Base-by-base conservation (phyloP, 2,329 filamentous ascomycete species). In the Colletotrichum zoysiae region DNA sequence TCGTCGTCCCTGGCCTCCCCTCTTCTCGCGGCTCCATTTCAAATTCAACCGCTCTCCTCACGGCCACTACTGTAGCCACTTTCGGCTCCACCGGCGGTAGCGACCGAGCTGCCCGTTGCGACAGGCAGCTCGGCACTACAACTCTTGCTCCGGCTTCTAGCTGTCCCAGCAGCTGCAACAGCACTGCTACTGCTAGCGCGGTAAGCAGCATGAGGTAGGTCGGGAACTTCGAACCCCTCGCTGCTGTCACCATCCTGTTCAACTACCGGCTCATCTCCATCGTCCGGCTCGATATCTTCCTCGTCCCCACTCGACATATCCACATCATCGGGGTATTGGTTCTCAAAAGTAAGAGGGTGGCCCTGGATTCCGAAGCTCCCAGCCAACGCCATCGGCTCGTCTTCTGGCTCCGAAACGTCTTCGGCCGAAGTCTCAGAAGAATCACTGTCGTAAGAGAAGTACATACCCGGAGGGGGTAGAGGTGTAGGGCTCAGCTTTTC, bases 381-480 rank as follows among this genome's bases (percentile, higher is more conserved):
- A 1, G 20, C n/a, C 78, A 78, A 20, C 79, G 62, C 23, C 77
- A 77, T 53, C 78, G 78, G 1, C 77, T 76, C 1, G 6, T 78
- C 77, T 11, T 79, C 78, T 3, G 75, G 74, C 0, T 81, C 78
- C 0, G 77, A 79, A 11, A 66, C 74, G 6, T 71, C 70, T 0
- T 81, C 81, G 4, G 79, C 77, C 0, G 75, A 65, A 9, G 77
- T 74, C 12, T 79, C 76, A 7, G 77, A 77, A 0, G 78, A 79
- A 56, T 84, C 84, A 12, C 81, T 77, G 71, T 84, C 86, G 55
- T 86, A 84, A 0, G 84, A 84, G 74, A 86, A 85, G 76, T 87
- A 89, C 70, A 86, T 85, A 3, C 84, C 82, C 0, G 88, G 86
- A 0, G 87, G 87, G 0, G 88, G 88, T 0, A 90, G 81, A 1